Evolutionary conservation across 108 stramenopile genomes (phyloP).

Genomic region (Nitzschia palea): DNA sequence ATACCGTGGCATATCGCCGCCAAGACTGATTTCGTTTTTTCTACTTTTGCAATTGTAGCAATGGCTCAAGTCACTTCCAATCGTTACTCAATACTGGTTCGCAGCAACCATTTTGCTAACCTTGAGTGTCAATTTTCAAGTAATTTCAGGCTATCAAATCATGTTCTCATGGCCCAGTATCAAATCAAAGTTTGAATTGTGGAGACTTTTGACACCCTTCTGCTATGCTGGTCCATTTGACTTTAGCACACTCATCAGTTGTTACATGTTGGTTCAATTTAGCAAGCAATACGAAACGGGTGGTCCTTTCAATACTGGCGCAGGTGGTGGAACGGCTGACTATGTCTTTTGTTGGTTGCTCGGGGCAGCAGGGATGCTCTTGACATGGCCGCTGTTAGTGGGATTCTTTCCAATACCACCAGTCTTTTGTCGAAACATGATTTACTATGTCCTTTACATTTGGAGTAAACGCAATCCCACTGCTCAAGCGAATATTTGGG

Average conservation of each 20-base stretch:
- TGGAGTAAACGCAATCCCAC: slow-evolving; percentile 86
- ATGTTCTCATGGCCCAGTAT: slow-evolving; percentile 57
- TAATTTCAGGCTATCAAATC: slow-evolving; percentile 57
- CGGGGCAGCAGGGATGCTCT: slow-evolving; percentile 47
- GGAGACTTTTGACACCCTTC: slow-evolving; percentile 80
- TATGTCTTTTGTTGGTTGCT: slow-evolving; percentile 66
- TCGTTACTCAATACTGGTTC: slow-evolving; percentile 85
- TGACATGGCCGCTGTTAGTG: slow-evolving; percentile 58
- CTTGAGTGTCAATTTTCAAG: slow-evolving; percentile 66
- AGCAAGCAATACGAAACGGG: slow-evolving; percentile 74
- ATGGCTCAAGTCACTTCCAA: slow-evolving; percentile 81
- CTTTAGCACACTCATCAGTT: slow-evolving; percentile 69
- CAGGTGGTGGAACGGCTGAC: slow-evolving; percentile 46
- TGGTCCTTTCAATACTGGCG: slow-evolving; percentile 89
- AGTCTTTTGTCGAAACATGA: slow-evolving; percentile 66
- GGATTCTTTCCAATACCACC: slow-evolving; percentile 45
- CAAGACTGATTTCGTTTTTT: not conserved
- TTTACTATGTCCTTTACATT: slow-evolving; percentile 80
- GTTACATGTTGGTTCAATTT: slow-evolving; percentile 68
- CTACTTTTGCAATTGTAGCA: slow-evolving; percentile 17
- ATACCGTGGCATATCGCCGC: not conserved
- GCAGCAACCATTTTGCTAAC: slow-evolving; percentile 63
- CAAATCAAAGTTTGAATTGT: slow-evolving; percentile 64
- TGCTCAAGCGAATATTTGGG: slow-evolving; percentile 83
- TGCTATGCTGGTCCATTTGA: slow-evolving; percentile 69